phyloP scores from a whole-genome alignment of 192 early-diverging fungal genomes.

The Linnemannia zychae region DNA sequence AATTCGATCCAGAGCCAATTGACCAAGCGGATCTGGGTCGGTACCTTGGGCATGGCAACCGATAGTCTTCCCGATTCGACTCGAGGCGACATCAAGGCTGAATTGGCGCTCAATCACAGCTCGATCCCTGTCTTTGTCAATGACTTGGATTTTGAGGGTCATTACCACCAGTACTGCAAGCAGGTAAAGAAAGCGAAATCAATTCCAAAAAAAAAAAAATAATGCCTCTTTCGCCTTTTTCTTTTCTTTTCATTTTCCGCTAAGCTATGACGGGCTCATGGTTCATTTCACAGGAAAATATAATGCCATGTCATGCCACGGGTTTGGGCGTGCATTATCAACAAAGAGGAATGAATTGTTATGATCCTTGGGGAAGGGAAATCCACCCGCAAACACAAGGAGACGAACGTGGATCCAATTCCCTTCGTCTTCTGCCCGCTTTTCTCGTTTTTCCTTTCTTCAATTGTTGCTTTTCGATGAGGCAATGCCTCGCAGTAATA shows the following conservation, averaged over 20 bases:
- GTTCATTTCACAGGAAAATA: neutral
- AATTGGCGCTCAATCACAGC: slow-evolving; percentile 72
- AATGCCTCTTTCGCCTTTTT: neutral
- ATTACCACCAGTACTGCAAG: slow-evolving; percentile 96
- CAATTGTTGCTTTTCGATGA: neutral
- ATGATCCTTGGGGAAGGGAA: neutral
- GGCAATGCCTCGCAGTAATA: neutral
- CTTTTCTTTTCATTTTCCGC: neutral
- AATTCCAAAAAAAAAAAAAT: neutral
- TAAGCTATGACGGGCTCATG: neutral
- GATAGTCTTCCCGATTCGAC: slow-evolving; percentile 75
- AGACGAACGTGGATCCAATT: neutral
- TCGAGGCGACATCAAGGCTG: slow-evolving; percentile 68
- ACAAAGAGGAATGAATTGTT: neutral
- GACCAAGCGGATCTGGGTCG: slow-evolving; percentile 78
- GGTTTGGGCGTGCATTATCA: neutral
- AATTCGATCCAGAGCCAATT: slow-evolving; percentile 72
- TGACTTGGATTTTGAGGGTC: slow-evolving; percentile 88
- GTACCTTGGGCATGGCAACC: slow-evolving; percentile 83
- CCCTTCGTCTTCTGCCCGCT: neutral
- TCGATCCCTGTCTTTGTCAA: slow-evolving; percentile 86
- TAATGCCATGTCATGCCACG: neutral
- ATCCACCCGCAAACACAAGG: neutral
- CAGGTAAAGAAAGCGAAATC: slow-evolving; percentile 71
- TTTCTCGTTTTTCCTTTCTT: neutral